Evolutionary conservation across 2,329 filamentous ascomycete genomes (phyloP), one percentile per base, ranked within the genome.

Genomic region (Onygenales sp.): DNA sequence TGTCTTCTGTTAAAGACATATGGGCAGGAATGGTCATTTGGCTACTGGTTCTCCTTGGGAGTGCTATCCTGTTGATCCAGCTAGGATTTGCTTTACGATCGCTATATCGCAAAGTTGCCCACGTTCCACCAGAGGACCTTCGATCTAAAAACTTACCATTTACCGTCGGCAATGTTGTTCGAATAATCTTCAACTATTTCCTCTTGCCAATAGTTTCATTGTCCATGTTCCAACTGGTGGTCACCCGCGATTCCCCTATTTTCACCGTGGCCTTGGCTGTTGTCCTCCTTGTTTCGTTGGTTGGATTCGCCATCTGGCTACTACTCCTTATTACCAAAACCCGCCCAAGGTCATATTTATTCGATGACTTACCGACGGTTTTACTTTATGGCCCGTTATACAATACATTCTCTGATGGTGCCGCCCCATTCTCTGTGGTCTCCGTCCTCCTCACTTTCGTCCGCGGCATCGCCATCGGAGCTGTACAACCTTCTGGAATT

Each of bases 11-110:
- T 10, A 75, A 83, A 56, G 93, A 98, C 66, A 82, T 96, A 17
- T 98, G 93, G 93, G 86, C 89, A 1, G 89, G 89, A 57, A 93
- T 95, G 85, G 88, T 93, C 65, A 77, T 96, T 44, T 97, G 90
- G 85, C 79, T 97, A 14, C 77, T 92, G 8, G 85, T 85, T 57
- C 86, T 95, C 57, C 79, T 94, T 55, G 83, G 71, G 40, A 76
- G 74, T 50, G 80, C 87, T 10, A 76, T 89, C 17, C 67, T 86
- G 21, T 68, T 92, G 17, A 84, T 85, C 46, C 90, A 96, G 67
- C 61, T 86, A 37, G 88, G 83, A 27, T 97, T 97, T 65, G 72
- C 84, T 3, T 65, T 78, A 37, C 87, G 88, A 56, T 95, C 87
- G 87, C 65, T 87, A 39, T 84, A 86, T 62, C 87, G 87, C 49